Evolutionary conservation across 108 stramenopile species (phyloP), one percentile per base, ranked within the genome.

Genomic region (Asterionellopsis glacialis): DNA sequence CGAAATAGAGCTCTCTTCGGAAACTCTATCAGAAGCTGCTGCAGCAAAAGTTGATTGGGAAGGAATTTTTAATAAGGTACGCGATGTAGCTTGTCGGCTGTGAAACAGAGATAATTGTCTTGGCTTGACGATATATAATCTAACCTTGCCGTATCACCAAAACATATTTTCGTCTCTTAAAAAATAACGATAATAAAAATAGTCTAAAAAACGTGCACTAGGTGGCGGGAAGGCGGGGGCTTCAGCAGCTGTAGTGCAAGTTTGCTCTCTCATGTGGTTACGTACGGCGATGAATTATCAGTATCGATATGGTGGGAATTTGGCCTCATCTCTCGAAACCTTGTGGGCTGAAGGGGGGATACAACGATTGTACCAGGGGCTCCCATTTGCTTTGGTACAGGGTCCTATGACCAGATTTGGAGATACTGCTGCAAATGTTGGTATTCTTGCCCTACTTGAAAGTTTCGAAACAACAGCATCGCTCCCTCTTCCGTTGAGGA

Each of bases 351-450:
- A 97, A 55, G 97, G 97, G 11, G 97, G 97, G 0, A 76, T 96
- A 15, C 61, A 76, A 40, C 84, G 97, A 19, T 81, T 97, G 28
- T 97, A 97, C 64, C 90, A 90, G 63, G 97, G 95, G 0, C 57
- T 95, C 25, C 74, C 82, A 1, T 96, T 94, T 76, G 97, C 97
- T n/a, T 54, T 97, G 65, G 43, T 91, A 49, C 89, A 90, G 74
- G 96, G 96, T 0, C 96, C 96, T 9, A 52, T 96, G 61, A 91
- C 90, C 14, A 75, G 97, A 28, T 97, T 97, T 58, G 95, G 95
- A 0, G 97, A 97, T 63, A 97, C 97, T 9, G 97, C 97, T n/a
- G 97, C 97, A 0, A 97, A 97, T 64, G 92, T 93, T 52, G 97
- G 97, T 1, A 77, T 95, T 25, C 55, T 97, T 26, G 88, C 88